Conservation (phyloP, 768 basidiomycete genomes). For the Suillus variegatus region DNA sequence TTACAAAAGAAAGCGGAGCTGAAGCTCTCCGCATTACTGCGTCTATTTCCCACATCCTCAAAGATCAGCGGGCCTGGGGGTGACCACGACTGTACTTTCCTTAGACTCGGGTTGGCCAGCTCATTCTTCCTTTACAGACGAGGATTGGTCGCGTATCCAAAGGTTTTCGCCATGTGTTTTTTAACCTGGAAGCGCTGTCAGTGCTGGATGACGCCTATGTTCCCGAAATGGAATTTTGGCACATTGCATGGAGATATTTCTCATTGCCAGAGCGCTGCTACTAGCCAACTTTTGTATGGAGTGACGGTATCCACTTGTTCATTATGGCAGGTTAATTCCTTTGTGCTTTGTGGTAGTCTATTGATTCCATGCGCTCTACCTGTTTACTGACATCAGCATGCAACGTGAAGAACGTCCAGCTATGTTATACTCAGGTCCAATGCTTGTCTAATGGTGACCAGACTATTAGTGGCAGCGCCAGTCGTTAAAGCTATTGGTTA, state of each 20-base stretch:
- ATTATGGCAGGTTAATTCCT: background rate
- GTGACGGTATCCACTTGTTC: background rate
- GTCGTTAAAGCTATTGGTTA: background rate
- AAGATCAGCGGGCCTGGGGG: background rate
- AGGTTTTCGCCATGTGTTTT: background rate
- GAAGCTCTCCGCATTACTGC: background rate
- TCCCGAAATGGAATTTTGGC: background rate
- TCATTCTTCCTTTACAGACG: background rate
- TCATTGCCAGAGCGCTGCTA: slow-evolving; percentile 18
- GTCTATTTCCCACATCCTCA: background rate
- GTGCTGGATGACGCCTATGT: background rate
- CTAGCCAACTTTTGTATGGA: background rate
- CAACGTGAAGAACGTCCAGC: background rate
- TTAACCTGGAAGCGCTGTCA: background rate
- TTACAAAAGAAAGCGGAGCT: background rate
- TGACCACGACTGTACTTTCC: background rate
- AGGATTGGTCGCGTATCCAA: background rate
- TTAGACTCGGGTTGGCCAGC: background rate
- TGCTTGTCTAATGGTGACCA: background rate
- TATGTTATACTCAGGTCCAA: background rate
- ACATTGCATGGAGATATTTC: background rate
- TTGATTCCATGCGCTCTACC: background rate
- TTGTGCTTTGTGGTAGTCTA: background rate
- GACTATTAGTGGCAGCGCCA: too few species aligned
- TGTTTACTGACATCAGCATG: background rate